Evolutionary conservation across 2,329 filamentous ascomycete genomes (phyloP).

Genomic region (Exophiala bonariae): DNA sequence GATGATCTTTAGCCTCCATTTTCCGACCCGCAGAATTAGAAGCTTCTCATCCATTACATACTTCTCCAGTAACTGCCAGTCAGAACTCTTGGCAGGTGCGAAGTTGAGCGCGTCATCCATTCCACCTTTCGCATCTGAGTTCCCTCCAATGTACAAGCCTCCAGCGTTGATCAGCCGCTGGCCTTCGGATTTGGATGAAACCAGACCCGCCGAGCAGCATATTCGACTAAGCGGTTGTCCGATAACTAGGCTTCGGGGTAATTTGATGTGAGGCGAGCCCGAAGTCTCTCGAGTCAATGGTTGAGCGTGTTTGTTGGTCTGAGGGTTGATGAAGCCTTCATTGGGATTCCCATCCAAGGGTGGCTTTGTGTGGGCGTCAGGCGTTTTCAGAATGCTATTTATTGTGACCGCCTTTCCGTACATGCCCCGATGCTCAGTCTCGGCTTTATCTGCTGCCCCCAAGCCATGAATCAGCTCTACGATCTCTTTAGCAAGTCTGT

Average conservation of each 20-base stretch:
- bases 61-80: slow-evolving; percentile 46
- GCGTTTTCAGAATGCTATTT: slow-evolving; percentile 15
- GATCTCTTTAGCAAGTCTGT: slow-evolving; percentile 79
- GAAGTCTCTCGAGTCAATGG: slow-evolving; percentile 42
- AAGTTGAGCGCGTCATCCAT: slow-evolving; percentile 50
- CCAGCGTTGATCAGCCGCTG: slow-evolving; percentile 50
- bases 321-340: slow-evolving; percentile 22
- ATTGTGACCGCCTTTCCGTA: slow-evolving; percentile 36
- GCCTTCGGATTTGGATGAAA: slow-evolving; percentile 52
- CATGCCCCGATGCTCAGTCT: slow-evolving; percentile 54
- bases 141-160: slow-evolving; percentile 52
- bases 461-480: slow-evolving; percentile 75
- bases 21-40: slow-evolving; percentile 58
- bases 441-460: slow-evolving; percentile 63
- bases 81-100: slow-evolving; percentile 38
- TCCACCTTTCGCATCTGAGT: slow-evolving; percentile 38
- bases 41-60: slow-evolving; percentile 52
- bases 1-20: slow-evolving; percentile 61
- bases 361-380: not conserved
- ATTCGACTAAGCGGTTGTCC: slow-evolving; percentile 50
- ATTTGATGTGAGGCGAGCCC: slow-evolving; percentile 37
- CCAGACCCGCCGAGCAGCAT: slow-evolving; percentile 53
- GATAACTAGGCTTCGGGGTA: slow-evolving; percentile 52
- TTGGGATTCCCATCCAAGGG: not conserved
- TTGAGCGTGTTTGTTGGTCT: slow-evolving; percentile 38